Evolutionary conservation across 805 yeast genomes (phyloP), one percentile per base, ranked within the genome.

Genomic region (Yamadazyma laniorum): DNA sequence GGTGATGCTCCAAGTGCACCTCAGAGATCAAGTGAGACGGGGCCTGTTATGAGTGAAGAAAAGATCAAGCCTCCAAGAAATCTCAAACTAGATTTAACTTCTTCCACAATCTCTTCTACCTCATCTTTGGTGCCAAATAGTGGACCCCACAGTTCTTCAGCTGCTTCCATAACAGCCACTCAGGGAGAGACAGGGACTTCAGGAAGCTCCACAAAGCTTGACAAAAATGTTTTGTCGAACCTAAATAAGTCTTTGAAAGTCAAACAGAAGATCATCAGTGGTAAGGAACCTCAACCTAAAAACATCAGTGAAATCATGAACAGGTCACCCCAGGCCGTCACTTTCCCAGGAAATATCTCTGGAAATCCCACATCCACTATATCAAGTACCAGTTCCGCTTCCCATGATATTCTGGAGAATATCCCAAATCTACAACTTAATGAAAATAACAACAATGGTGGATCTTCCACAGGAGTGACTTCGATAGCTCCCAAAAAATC

Each of bases 231-330:
- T 19, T 60, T 68, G 25, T 58, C 70, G 18, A 67, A 63, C 49
- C 56, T 69, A 33, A 69, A 69, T 49, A 67, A 68, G 43, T 61
- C 72, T 3, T 43, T 69, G 18, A 67, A 65, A 43, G 72, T 69
- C 25, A 67, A 68, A 39, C 74, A 68, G 42, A 63, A 61, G 40
- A 55, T 66, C 35, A 63, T 66, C 40, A 61, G 46, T 33, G 42
- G 60, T 3, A 59, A 63, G 32, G 70, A 65, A 37, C 62, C 67
- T 3, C 65, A 58, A 29, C 60, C 67, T 11, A 64, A 64, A 37
- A 62, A 54, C 39, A 62, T 65, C 32, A 58, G 61, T 29, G 70
- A 62, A 27, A 64, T 65, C 11, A 46, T 64, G 7, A 65, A 59
- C 37, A 53, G 66, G 6, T 59, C 69, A 5, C 70, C 72, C 7